Base-by-base conservation (phyloP, 129 eudicot species). In the Deinandra increscens region DNA sequence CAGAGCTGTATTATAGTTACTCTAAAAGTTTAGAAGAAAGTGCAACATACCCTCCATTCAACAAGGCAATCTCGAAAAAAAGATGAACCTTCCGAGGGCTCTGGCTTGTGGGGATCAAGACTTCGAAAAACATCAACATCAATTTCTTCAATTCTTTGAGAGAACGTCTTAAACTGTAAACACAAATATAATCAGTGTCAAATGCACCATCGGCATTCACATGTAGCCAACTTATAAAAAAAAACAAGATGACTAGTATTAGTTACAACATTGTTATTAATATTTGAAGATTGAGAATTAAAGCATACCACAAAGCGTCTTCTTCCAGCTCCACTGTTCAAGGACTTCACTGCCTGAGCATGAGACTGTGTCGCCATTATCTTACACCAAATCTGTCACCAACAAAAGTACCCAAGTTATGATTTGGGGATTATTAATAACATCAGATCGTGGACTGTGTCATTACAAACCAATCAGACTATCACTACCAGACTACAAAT, bases 131-230 rank as follows among this genome's bases (percentile, higher is more conserved):
- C 98, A 77, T 86, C 91, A 12, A 88, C 80, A n/a, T 86, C 84
- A 29, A 88, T 81, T 10, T 86, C 95, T 71, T 82, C 96, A 33
- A 88, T 67, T 77, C 91, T 72, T 62, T 88, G 84, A 13, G 87
- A 77, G 37, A 92, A 84, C 10, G 87, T 82, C 87, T 88, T 86
- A 78, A 86, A 92, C 98, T 92, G 91, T 84, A 77, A 55, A 70
- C 14, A 69, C 18, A 15, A 12, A 64, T 36, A 66, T 58, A 42
- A 17, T 41, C 62, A 38, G 48, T 44, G 59, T 65, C 59, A 74
- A 54, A 65, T 2, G 19, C 60, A 59, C 44, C 45, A 51, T 65
- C 46, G 44, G 1, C 55, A 29, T 13, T 42, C 23, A 3, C 23
- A 17, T 55, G 19, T 20, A 42, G 17, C 51, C 39, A 63, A 18